These are phyloP conservation scores for Volvariella volvacea DNA, from an alignment of 1,284 basidiomycete genomes.

Conservation along the genomic window DNA sequence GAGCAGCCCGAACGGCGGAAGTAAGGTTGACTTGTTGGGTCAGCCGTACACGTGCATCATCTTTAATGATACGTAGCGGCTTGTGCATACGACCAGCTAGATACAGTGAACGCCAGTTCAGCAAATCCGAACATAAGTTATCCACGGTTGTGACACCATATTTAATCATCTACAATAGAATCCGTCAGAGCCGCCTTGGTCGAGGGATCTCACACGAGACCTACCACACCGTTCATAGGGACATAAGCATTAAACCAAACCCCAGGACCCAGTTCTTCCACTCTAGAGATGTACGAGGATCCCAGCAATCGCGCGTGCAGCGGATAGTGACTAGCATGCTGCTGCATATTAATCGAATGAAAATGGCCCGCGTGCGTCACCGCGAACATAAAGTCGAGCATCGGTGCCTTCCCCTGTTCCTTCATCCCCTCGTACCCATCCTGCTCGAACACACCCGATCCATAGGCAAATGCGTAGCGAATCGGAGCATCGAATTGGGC, in stretches of 20 bases:
- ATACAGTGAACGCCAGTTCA: slow-evolving; percentile 93
- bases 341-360: slow-evolving; percentile 91
- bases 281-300: slow-evolving; percentile 64
- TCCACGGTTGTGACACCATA: slow-evolving; percentile 97
- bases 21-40: slow-evolving; percentile 92
- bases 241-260: slow-evolving; percentile 95
- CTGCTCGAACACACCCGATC: slow-evolving; percentile 90
- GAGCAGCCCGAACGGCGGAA: slow-evolving; percentile 81
- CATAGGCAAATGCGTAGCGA: slow-evolving; percentile 91
- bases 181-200: slow-evolving; percentile 2
- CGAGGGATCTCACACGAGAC: slow-evolving; percentile 26
- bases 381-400: slow-evolving; percentile 95
- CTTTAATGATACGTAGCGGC: slow-evolving; percentile 83
- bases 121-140: slow-evolving; percentile 81
- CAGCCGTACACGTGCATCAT: slow-evolving; percentile 83
- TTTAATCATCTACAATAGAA: slow-evolving; percentile 72
- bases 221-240: slow-evolving; percentile 75
- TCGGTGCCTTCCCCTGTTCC: slow-evolving; percentile 36
- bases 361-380: slow-evolving; percentile 90
- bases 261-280: slow-evolving; percentile 81
- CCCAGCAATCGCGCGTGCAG: slow-evolving; percentile 79
- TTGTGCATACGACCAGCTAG: slow-evolving; percentile 97
- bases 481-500: slow-evolving; percentile 78
- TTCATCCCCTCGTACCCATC: slow-evolving; percentile 49
- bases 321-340: slow-evolving; percentile 88